Evolutionary conservation across 306 rosid species (phyloP), one percentile per base, ranked within the genome.

Genomic region (Pyrus betulifolia): DNA sequence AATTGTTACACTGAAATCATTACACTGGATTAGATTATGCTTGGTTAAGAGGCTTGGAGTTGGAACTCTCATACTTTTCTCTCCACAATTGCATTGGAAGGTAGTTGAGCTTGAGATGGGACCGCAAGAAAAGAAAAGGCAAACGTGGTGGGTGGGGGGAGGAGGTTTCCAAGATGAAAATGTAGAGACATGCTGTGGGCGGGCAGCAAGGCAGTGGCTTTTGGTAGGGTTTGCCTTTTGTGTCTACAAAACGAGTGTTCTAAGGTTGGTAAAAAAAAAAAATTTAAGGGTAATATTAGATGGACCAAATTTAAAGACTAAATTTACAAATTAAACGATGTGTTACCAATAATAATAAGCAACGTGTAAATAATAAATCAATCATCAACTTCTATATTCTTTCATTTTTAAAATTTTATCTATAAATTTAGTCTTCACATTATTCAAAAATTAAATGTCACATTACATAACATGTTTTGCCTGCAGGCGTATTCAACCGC

Each of bases 111-210:
- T 49, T 49, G 78, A 70, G 13, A 60, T 70, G 74, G 61, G 63
- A 60, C 76, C 22, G 22, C 71, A 57, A 57, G 13, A 57, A 79
- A 75, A 19, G 21, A 67, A 79, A 67, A 55, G 74, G 66, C 72
- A 62, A 70, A 21, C 44, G 38, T 59, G 60, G 61, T 19, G 23
- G 52, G 60, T 4, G 46, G 72, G 8, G 64, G 72, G 78, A 69
- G 76, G 75, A 57, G 78, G 86, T 57, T 79, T 51, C 71, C 81
- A 66, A 83, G 74, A 66, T 74, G 62, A 23, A 79, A 83, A 19
- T 57, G 70, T 11, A 33, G 17, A 27, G 17, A 8, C 31, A 46
- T 27, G 22, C 8, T 10, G 45, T n/a, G 71, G 23, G 14, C 8
- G 65, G 27, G 27, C 27, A 2, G 0, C 30, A 14, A 30, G n/a